Evolutionary conservation across 2,329 filamentous ascomycete genomes (phyloP).

Genomic region (Emergomyces orientalis): DNA sequence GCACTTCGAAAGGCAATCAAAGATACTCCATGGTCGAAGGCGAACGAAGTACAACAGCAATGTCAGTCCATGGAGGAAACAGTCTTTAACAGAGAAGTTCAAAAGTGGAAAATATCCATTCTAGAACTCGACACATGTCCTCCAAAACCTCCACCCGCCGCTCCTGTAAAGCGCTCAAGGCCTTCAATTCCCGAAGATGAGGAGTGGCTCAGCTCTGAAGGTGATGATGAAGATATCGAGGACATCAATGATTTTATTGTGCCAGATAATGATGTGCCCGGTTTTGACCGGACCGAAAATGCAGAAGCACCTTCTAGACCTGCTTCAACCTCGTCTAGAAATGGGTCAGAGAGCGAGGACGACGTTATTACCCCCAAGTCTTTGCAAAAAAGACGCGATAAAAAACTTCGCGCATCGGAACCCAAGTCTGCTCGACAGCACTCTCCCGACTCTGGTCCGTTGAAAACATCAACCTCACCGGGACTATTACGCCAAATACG

Average conservation of each 20-base stretch:
- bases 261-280: constrained; percentile 15
- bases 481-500: not conserved
- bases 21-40: constrained; percentile 44
- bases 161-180: constrained; percentile 9
- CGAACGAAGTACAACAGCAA: constrained; percentile 45
- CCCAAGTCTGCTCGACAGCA: not conserved
- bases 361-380: constrained; percentile 19
- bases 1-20: constrained; percentile 48
- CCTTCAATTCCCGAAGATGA: constrained; percentile 17
- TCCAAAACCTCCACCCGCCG: constrained; percentile 17
- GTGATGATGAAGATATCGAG: constrained; percentile 14
- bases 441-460: not conserved
- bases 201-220: constrained; percentile 28
- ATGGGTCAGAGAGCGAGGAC: constrained; percentile 19
- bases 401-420: constrained; percentile 10
- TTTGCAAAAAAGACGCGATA: constrained; percentile 14
- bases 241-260: constrained; percentile 27
- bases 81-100: constrained; percentile 47
- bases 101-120: constrained; percentile 38
- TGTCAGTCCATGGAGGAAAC: constrained; percentile 55
- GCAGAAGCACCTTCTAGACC: not conserved
- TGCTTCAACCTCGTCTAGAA: not conserved
- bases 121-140: constrained; percentile 30
- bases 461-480: not conserved
- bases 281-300: not conserved